These are phyloP conservation scores for Thermomyces lanuginosus DNA, from an alignment of 2,329 filamentous ascomycete species.

Conservation along the genomic window DNA sequence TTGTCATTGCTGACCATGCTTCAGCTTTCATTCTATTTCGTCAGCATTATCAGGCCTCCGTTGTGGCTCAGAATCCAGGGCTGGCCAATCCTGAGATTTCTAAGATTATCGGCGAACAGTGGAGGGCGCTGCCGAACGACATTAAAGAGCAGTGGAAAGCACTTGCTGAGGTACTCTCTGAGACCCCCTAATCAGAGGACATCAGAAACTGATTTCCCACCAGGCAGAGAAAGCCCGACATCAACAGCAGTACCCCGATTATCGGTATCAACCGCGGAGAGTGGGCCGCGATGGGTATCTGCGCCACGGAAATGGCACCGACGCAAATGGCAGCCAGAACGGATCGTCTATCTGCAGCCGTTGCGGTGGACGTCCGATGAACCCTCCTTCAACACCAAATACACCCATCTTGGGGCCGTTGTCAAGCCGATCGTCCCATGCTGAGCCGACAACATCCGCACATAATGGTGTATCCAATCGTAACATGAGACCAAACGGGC, in stretches of 20 bases:
- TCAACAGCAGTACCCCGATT: slow-evolving; percentile 77
- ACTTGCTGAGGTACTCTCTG: slow-evolving; percentile 52
- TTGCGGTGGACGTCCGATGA: slow-evolving; percentile 34
- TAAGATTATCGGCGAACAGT: slow-evolving; percentile 89
- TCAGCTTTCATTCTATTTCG: slow-evolving; percentile 95
- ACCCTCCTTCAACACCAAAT: slow-evolving; percentile 27
- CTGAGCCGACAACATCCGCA: slow-evolving; percentile 11
- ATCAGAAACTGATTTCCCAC: slow-evolving; percentile 7
- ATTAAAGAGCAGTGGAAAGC: slow-evolving; percentile 75
- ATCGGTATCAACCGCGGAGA: slow-evolving; percentile 79
- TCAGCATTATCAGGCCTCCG: slow-evolving; percentile 72
- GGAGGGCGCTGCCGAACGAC: slow-evolving; percentile 59
- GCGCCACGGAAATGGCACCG: slow-evolving; percentile 17
- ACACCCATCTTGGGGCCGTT: slow-evolving; percentile 22
- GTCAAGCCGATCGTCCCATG: slow-evolving; percentile 16
- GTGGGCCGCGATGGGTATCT: slow-evolving; percentile 38
- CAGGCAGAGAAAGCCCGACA: slow-evolving; percentile 81
- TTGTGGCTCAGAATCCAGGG: slow-evolving; percentile 69
- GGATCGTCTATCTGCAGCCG: slow-evolving; percentile 24
- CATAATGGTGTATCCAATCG: slow-evolving; percentile 12
- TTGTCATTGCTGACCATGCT: background rate
- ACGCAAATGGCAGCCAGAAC: slow-evolving; percentile 21
- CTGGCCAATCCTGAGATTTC: slow-evolving; percentile 91
- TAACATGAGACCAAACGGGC: too few species aligned
- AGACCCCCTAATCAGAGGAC: slow-evolving; percentile 6